A percentile compares a stretch with the other conserved stretches of the same genome.
These are phyloP conservation scores for Beauveria sp. DNA, from an alignment of 2,329 filamentous ascomycete species.

Conservation along the genomic window DNA sequence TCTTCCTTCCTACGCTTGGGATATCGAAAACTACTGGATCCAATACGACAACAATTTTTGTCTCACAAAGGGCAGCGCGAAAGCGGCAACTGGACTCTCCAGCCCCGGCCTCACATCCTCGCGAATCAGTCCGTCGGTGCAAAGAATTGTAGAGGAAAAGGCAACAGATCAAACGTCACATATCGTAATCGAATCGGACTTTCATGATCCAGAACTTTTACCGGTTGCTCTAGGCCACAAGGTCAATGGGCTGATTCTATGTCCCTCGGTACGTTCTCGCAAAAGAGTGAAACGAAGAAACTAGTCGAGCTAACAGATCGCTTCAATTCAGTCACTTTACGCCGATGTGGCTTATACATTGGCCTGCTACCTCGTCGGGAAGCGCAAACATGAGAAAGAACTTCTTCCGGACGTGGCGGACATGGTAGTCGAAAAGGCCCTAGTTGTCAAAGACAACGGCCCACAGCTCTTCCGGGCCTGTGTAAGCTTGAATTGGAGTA, in stretches of 20 bases:
- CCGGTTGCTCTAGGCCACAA: background rate
- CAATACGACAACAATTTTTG: no score
- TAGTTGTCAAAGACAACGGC: background rate
- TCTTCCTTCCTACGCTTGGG: no score
- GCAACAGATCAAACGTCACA: background rate
- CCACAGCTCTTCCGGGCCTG: background rate
- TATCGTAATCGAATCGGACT: background rate
- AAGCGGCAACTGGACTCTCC: no score
- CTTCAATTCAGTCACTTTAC: background rate
- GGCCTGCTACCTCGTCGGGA: background rate
- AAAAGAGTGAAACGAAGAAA: no score
- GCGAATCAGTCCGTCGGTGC: conserved; percentile 21
- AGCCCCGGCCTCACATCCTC: no score
- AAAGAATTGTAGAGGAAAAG: background rate
- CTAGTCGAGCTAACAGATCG: background rate
- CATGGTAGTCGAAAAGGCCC: background rate
- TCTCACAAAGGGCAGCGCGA: no score
- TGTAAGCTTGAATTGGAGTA: background rate
- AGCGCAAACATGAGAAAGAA: background rate
- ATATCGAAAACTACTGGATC: no score
- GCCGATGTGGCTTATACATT: background rate
- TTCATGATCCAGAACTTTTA: background rate
- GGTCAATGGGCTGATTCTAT: background rate
- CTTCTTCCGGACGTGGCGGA: background rate
- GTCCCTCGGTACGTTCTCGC: background rate